Base-by-base conservation (phyloP, 2,329 filamentous ascomycete genomes). In the Hypomyces perniciosus region DNA sequence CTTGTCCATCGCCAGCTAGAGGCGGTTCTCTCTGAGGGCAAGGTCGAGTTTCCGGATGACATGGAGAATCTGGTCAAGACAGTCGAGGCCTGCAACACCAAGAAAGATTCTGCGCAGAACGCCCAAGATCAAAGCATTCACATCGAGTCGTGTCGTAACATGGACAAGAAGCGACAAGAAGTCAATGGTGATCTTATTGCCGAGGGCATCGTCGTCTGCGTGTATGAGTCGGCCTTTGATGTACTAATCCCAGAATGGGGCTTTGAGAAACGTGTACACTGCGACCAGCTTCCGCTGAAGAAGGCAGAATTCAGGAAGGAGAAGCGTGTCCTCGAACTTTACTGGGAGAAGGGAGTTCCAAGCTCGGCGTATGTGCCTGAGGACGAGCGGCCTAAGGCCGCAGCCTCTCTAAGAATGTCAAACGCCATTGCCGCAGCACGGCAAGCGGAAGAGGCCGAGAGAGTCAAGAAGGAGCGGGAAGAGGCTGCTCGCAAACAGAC, bases 291-390 rank as follows among this genome's bases (percentile, higher is more conserved):
- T 66, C 93, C 93, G 30, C 76, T 99, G 60, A 92, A 97, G 81
- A 99, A 99, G 78, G 93, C 93, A n/a, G 93, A 99, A 67, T 99
- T 93, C 72, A 85, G 95, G 70, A 97, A 97, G 78, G 90, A 95
- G 67, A 89, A 91, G 74, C 84, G 93, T 50, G 83, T 97, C 30
- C 79, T 99, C 43, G 93, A 99, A 72, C 80, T 99, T 12, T 99
- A 96, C 78, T 99, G 93, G 93, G 93, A 99, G 83, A 99, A 97
- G 81, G 93, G 93, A 43, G 90, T 97, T 6, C 90, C 92, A 29
- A 97, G 91, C 56, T 96, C 92, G 40, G 88, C 91, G 2, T 99
- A 95, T 61, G 86, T 99, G 47, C 93, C 93, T 3, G 93, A 99
- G 66, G 93, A 99, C 65, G 93, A 99, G 75, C 86, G 91, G 51